Conservation (phyloP, 495 filamentous ascomycete genomes). For the Stereocaulon alpinum region DNA sequence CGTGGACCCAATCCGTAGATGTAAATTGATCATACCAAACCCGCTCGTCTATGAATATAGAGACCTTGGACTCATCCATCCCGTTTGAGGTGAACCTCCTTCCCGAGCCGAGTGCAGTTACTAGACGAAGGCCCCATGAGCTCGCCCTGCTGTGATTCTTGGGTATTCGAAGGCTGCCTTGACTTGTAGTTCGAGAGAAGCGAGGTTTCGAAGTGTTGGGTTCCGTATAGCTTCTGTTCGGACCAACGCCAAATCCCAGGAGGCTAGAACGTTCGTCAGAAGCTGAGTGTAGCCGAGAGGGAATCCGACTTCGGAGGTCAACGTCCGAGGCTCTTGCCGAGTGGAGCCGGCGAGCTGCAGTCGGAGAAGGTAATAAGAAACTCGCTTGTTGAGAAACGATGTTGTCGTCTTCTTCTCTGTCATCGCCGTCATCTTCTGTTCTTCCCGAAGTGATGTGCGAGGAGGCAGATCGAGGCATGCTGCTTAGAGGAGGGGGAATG, state of each 20-base stretch:
- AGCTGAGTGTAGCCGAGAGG: conserved; percentile 14
- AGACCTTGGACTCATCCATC: conserved; percentile 42
- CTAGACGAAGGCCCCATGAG: conserved; percentile 49
- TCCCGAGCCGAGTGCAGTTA: conserved; percentile 33
- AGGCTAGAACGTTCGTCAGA: conserved; percentile 24
- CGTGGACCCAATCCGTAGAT: conserved; percentile 96
- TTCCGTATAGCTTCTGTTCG: conserved; percentile 20
- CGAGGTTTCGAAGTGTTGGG: conserved; percentile 19
- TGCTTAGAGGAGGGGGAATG: conserved; percentile 8
- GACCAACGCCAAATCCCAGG: conserved; percentile 18
- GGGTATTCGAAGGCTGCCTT: conserved; percentile 38
- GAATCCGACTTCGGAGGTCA: conserved; percentile 23
- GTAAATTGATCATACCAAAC: conserved; percentile 99
- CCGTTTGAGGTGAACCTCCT: conserved; percentile 31
- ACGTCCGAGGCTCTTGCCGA: conserved; percentile 22
- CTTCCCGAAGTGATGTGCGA: conserved; percentile 8
- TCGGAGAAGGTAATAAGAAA: conserved; percentile 17
- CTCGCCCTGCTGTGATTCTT: conserved; percentile 58
- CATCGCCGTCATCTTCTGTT: conserved; percentile 9
- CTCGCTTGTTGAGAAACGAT: conserved; percentile 9
- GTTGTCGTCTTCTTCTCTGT: conserved; percentile 18
- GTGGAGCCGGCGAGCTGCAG: conserved; percentile 17
- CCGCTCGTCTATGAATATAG: conserved; percentile 63
- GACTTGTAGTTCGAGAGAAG: conserved; percentile 15
- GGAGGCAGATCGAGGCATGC: conserved; percentile 21